A percentile compares a stretch with the other conserved stretches of the same genome.
phyloP scores from a whole-genome alignment of 2,329 filamentous ascomycete species.

The Bipolaris sorokiniana region DNA sequence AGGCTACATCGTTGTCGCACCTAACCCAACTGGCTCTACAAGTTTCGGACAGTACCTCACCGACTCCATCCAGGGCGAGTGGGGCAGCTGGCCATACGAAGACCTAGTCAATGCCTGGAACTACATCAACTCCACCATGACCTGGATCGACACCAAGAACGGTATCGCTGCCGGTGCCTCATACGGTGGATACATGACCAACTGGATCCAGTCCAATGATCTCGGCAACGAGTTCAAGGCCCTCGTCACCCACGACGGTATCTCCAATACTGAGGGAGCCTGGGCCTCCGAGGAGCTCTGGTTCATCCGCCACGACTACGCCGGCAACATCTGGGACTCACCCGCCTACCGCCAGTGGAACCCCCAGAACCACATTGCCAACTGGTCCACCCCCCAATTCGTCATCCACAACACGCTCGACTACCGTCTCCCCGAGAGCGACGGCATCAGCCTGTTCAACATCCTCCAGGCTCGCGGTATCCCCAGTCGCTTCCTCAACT shows the following conservation, averaged over 20 bases:
- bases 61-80: slow-evolving; percentile 77
- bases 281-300: slow-evolving; percentile 58
- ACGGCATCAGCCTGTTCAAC: slow-evolving; percentile 85
- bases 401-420: slow-evolving; percentile 91
- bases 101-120: slow-evolving; percentile 83
- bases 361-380: slow-evolving; percentile 61
- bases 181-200: slow-evolving; percentile 56
- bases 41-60: slow-evolving; percentile 80
- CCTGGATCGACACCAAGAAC: slow-evolving; percentile 71
- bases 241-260: slow-evolving; percentile 85
- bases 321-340: slow-evolving; percentile 43
- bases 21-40: slow-evolving; percentile 85
- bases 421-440: slow-evolving; percentile 83
- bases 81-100: slow-evolving; percentile 85
- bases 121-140: slow-evolving; percentile 69
- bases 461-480: slow-evolving; percentile 77
- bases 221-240: slow-evolving; percentile 86
- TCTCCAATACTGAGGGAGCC: slow-evolving; percentile 65
- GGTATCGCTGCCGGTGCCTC: slow-evolving; percentile 74
- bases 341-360: slow-evolving; percentile 63
- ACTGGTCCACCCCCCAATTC: slow-evolving; percentile 87
- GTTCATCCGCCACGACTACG: slow-evolving; percentile 57
- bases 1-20: slow-evolving; percentile 80
- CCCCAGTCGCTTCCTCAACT: slow-evolving; percentile 78
- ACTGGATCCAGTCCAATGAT: slow-evolving; percentile 89